Percentiles rank a stretch among this genome's conserved stretches.
phyloP scores from a whole-genome alignment of 805 yeast genomes.

The Wickerhamomyces rabaulensis region DNA sequence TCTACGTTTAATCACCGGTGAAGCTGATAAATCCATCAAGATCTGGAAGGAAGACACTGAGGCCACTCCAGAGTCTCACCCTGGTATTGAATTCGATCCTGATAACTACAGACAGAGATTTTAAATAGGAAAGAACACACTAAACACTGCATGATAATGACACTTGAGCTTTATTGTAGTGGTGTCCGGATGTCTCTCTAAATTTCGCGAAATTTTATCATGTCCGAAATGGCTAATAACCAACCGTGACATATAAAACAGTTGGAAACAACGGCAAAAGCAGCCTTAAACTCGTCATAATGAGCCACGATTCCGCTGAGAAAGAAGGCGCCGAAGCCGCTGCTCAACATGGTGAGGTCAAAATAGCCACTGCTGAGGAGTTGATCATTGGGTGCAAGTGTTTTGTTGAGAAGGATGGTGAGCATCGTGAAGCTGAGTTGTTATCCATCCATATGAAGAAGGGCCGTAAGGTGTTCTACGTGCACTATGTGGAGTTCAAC shows the following conservation, averaged over 20 bases:
- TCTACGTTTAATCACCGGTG: slow-evolving; percentile 75
- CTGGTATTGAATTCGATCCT: slow-evolving; percentile 20
- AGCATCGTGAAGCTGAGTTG: slow-evolving; percentile 77
- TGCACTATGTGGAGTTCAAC: slow-evolving; percentile 91
- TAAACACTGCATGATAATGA: background rate
- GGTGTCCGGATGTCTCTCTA: slow-evolving; percentile 2
- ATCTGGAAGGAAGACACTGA: slow-evolving; percentile 53
- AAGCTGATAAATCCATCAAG: slow-evolving; percentile 82
- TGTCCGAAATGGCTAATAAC: background rate
- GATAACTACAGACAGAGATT: slow-evolving; percentile 16
- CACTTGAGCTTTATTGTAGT: background rate
- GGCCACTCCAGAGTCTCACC: slow-evolving; percentile 26
- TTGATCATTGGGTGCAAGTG: slow-evolving; percentile 76
- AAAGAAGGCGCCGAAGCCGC: background rate
- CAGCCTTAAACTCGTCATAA: background rate
- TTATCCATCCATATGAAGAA: slow-evolving; percentile 70
- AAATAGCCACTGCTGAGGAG: slow-evolving; percentile 36
- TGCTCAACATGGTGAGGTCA: background rate
- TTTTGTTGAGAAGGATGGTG: slow-evolving; percentile 76
- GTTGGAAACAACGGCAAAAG: background rate
- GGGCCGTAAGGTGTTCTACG: slow-evolving; percentile 78
- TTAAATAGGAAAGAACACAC: slow-evolving; percentile 7
- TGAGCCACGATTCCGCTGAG: background rate
- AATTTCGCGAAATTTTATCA: background rate
- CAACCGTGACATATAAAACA: background rate